Evolutionary conservation across 1,139 yeast species (phyloP), one percentile per base, ranked within the genome.

Genomic region (Sugiyamaella castrensis): DNA sequence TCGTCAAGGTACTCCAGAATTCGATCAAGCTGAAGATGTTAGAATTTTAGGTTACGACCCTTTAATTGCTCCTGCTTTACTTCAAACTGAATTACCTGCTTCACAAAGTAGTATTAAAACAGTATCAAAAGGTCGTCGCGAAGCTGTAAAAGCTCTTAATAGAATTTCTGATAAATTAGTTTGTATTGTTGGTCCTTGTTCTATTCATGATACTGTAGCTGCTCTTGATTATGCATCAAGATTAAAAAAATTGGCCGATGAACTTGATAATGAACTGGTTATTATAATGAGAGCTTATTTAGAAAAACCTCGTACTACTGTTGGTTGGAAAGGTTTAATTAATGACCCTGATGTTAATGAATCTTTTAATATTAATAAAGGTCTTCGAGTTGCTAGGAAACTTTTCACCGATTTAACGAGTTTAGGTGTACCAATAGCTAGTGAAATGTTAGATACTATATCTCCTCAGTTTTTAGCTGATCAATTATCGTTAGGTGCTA

Each of bases 281-380:
- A 79, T 92, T 54, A 79, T 92, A 58, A 92, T 92, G 98, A 82
- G 98, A 72, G 98, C 98, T 12, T 92, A 92, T 77, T 77, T 92
- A 62, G 98, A 92, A 71, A 92, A 92, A 72, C 98, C 98, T 64
- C 83, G 98, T 74, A 92, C 98, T 56, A 92, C 98, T 30, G 98
- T 92, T 48, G 98, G 98, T 57, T 92, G 98, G 98, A 92, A 92
- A 74, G 98, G 98, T 57, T 76, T 92, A 65, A 89, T 92, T 67
- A 92, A 92, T 69, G 98, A 92, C 69, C 98, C 98, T 37, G 96
- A 89, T 66, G 82, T 91, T 56, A 91, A 92, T 72, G 85, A 87
- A 63, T 77, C 96, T 45, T 92, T 85, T 80, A 87, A 91, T 69
- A 92, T 92, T 70, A 92, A 92, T 79, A 88, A 91, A 72, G 98